phyloP scores from a whole-genome alignment of 2,329 filamentous ascomycete genomes.

The Calonectria pseudoreteaudii region DNA sequence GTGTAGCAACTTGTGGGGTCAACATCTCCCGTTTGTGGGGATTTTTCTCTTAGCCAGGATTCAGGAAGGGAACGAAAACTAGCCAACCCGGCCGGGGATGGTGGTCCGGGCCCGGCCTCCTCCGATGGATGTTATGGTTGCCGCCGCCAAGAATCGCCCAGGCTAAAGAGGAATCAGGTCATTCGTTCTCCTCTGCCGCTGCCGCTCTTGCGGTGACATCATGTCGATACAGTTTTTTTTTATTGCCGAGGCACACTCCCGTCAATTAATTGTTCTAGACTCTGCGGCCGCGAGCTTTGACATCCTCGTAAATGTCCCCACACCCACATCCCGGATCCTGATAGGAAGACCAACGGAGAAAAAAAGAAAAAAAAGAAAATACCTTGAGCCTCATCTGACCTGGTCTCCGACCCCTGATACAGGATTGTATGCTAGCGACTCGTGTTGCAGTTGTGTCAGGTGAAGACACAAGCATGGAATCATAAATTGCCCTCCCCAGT shows the following conservation, averaged over 20 bases:
- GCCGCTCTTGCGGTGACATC: not conserved
- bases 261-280: not conserved
- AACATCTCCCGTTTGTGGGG: not conserved
- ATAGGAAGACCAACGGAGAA: not conserved
- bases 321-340: not conserved
- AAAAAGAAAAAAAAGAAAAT: not conserved
- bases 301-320: not conserved
- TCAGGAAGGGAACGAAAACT: constrained; percentile 14
- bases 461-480: not conserved
- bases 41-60: not conserved
- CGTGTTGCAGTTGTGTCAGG: not conserved
- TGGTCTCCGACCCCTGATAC: not conserved
- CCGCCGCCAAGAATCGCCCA: not conserved
- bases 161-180: constrained; percentile 1
- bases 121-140: not conserved
- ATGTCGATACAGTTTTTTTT: not conserved
- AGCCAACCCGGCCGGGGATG: not conserved
- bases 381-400: constrained; percentile 17
- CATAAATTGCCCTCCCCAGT: not conserved
- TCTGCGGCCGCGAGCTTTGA: not conserved
- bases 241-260: not conserved
- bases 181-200: not conserved
- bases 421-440: not conserved
- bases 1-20: constrained; percentile 19
- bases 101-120: not conserved